Base-by-base conservation (phyloP, 2,329 filamentous ascomycete species). In the Aspergillus sp. region DNA sequence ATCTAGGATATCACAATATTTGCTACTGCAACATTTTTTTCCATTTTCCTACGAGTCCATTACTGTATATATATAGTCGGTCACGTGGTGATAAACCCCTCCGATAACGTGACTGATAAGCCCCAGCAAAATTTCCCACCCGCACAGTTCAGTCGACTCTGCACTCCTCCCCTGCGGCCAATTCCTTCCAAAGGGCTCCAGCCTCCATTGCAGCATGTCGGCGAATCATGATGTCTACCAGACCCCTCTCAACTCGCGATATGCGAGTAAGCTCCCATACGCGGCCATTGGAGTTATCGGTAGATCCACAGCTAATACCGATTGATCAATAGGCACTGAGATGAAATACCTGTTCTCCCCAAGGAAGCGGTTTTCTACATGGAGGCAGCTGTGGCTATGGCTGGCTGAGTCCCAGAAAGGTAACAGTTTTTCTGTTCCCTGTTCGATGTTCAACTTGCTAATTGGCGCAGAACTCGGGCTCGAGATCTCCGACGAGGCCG, bases 321-420 rank as follows among this genome's bases (percentile, higher is more conserved):
- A 19, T n/a, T 32, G 29, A 42, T 52, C 34, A 33, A 39, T 41
- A 60, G 55, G 68, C 45, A 55, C 58, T 45, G 81, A 82, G 62
- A 88, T 91, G 82, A 73, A 79, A 49, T 71, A 73, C 43, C 75
- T 94, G 40, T 95, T 94, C 69, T 80, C 78, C 47, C 75, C 80
- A 37, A 75, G 85, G 26, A 80, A 76, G 33, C 73, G 86, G 17
- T 77, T 79, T 58, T 79, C 75, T 26, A 86, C 78, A 34, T 93
- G 86, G 86, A 77, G 86, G 43, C 72, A 83, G 56, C 75, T 94
- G 12, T 95, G 88, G 88, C 67, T 89, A 27, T 78, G 72, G 63
- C 80, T 94, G 8, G 86, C 86, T 15, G 80, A 93, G 67, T 70
- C 74, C 7, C 81, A 94, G 67, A 79, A 78, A 57, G 55, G 55